Evolutionary conservation across 2,329 filamentous ascomycete species (phyloP), one percentile per base, ranked within the genome.

Genomic region (Calcarisporium arbuscula): DNA sequence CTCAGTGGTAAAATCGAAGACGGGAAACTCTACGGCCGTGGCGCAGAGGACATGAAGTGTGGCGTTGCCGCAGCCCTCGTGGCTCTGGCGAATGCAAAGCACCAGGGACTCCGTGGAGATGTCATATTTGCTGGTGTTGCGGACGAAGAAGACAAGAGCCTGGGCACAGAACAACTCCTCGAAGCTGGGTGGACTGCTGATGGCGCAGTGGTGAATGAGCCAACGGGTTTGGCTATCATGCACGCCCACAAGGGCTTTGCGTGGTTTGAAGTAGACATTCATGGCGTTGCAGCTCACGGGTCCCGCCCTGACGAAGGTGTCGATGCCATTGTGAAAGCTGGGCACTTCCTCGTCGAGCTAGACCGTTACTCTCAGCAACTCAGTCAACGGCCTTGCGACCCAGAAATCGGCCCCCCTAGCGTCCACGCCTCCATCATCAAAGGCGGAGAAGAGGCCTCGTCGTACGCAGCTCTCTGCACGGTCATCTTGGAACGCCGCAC

Each of bases 101-200:
- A 46, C 2, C 57, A 62, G 16, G 44, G 49, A 0, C 57, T 67
- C 8, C 47, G 54, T 0, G 72, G 72, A 4, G 65, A 75, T 30
- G 59, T 75, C 8, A 66, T 76, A 8, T 54, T 77, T 6, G 58
- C 70, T 1, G 70, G 64, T 2, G 72, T 76, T 4, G 65, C 71
- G 0, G 72, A 76, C 28, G 71, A 76, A 35, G 72, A 76, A 41
- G 60, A 60, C 27, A 48, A 54, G 5, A 72, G 67, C 19, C 65
- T 67, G 9, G 72, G 72, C 2, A 76, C 71, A 0, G 61, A 66
- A 38, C 58, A 74, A 26, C 42, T 75, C 0, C 47, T 76, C 1
- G 54, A 53, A 9, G 67, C 68, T 3, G 72, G 71, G 2, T 76
- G 70, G 71, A 56, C 56, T 19, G 68, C 72, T 2, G 69, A 75